Evolutionary conservation across 106 monocot species (phyloP).

Genomic region (Triglochin maritima): DNA sequence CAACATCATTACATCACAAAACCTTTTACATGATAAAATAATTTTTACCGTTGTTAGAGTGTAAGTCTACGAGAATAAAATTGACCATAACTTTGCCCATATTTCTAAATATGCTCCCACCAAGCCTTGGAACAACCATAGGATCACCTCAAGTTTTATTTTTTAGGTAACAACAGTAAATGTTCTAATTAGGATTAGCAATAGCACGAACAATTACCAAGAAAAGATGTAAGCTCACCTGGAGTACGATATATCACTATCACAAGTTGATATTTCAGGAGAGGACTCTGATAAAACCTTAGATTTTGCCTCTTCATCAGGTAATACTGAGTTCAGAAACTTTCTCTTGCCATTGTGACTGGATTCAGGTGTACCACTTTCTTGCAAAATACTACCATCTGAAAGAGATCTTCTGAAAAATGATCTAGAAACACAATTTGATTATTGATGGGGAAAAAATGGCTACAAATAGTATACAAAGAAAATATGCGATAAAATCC

Average conservation of each 20-base stretch:
- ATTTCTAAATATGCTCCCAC: background rate
- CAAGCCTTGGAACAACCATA: background rate
- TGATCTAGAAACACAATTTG: constrained; percentile 29
- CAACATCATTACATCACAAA: too few species aligned
- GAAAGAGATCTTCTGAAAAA: constrained; percentile 74
- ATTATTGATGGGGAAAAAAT: too few species aligned
- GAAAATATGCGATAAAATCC: too few species aligned
- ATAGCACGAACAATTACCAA: too few species aligned
- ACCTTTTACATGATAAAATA: background rate
- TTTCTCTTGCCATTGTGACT: constrained; percentile 17
- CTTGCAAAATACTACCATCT: constrained; percentile 60
- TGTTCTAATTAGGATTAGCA: too few species aligned
- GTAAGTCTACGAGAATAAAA: background rate
- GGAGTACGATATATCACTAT: constrained; percentile 41
- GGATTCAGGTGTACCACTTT: constrained; percentile 27
- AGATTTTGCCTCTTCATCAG: constrained; percentile 15
- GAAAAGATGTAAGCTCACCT: constrained; percentile 38
- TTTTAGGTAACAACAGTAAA: background rate
- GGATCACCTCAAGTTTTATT: background rate
- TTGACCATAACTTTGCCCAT: background rate
- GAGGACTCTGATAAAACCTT: constrained; percentile 46
- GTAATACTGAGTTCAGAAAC: constrained; percentile 11
- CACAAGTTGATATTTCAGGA: constrained; percentile 50
- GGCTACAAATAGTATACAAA: too few species aligned
- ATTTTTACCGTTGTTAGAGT: background rate